These are phyloP conservation scores for Chlorella sorokiniana DNA, from an alignment of 139 green algal genomes.

Conservation along the genomic window DNA sequence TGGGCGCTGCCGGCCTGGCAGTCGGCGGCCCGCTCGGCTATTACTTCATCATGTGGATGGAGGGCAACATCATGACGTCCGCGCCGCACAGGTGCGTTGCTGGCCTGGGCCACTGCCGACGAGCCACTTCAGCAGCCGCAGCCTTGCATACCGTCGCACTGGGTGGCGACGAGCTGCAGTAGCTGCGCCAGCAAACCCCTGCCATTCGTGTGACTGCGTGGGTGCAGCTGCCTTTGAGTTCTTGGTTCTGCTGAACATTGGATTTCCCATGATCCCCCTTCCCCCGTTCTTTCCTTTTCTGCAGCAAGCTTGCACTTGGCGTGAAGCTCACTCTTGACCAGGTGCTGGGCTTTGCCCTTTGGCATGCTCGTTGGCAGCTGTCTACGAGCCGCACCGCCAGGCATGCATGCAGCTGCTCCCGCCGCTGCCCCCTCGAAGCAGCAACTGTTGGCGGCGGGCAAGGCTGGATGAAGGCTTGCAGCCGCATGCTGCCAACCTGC, in stretches of 20 bases:
- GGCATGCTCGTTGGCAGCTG: conserved; percentile 34
- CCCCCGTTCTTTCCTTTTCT: neutral
- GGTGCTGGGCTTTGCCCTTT: conserved; percentile 36
- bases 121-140: no score
- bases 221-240: no score
- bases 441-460: neutral
- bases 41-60: conserved; percentile 44
- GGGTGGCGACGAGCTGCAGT: no score
- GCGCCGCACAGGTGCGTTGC: conserved; percentile 26
- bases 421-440: neutral
- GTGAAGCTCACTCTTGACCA: conserved; percentile 43
- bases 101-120: no score
- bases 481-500: neutral
- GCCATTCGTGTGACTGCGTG: no score
- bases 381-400: conserved; percentile 26
- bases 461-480: neutral
- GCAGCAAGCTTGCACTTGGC: conserved; percentile 28
- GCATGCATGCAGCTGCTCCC: neutral
- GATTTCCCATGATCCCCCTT: no score
- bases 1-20: conserved; percentile 18
- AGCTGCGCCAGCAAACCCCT: no score
- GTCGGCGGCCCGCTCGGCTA: conserved; percentile 32
- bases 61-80: conserved; percentile 24
- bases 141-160: no score
- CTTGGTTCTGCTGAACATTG: no score